Conservation (phyloP, 2,329 filamentous ascomycete species). For the Neofusicoccum laricinum region DNA sequence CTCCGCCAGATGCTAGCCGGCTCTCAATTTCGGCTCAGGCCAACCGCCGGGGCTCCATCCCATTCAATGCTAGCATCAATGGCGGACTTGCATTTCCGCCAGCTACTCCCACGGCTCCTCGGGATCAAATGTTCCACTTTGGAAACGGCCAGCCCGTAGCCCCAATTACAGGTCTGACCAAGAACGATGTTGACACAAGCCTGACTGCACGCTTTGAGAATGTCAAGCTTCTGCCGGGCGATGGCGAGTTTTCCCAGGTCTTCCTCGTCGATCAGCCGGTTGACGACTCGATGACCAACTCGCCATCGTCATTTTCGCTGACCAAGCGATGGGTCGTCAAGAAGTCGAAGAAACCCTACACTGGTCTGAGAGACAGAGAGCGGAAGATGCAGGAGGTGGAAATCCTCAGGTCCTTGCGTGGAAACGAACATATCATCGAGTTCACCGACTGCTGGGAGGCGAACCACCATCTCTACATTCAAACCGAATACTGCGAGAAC, state of each 20-base stretch:
- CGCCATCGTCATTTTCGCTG: slow-evolving; percentile 25
- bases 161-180: slow-evolving; percentile 62
- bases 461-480: slow-evolving; percentile 84
- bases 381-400: slow-evolving; percentile 80
- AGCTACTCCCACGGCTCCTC: slow-evolving; percentile 75
- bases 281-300: slow-evolving; percentile 28
- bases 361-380: slow-evolving; percentile 75
- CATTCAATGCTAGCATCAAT: slow-evolving; percentile 38
- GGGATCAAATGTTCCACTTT: slow-evolving; percentile 56
- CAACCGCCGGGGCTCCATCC: slow-evolving; percentile 36
- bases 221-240: slow-evolving; percentile 70
- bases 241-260: slow-evolving; percentile 90
- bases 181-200: slow-evolving; percentile 70
- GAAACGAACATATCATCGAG: slow-evolving; percentile 80
- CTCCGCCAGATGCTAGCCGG: slow-evolving; percentile 76
- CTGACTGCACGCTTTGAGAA: slow-evolving; percentile 75
- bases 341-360: slow-evolving; percentile 79
- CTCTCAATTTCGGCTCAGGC: slow-evolving; percentile 70
- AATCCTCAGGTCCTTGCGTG: slow-evolving; percentile 71
- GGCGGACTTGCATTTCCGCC: slow-evolving; percentile 57
- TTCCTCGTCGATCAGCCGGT: slow-evolving; percentile 67
- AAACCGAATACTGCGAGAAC: slow-evolving; percentile 95
- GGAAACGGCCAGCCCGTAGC: slow-evolving; percentile 59
- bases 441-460: slow-evolving; percentile 87
- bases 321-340: slow-evolving; percentile 80